Base-by-base conservation (phyloP, 306 rosid genomes). In the Casuarina cunninghamiana region DNA sequence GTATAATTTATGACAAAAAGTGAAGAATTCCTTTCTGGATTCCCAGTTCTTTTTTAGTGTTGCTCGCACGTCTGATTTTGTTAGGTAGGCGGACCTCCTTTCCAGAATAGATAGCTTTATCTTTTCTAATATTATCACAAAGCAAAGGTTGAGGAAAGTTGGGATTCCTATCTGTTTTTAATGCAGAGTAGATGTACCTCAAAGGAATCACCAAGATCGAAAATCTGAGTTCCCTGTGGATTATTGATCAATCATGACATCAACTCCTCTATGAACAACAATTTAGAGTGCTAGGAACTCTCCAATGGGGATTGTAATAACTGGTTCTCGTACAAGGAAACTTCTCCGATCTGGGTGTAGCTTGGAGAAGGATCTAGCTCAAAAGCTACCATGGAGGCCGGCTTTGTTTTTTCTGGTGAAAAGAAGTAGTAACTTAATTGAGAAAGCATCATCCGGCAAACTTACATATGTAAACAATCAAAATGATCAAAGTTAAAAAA, bases 31-130 rank as follows among this genome's bases (percentile, higher is more conserved):
- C 75, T 69, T 69, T 84, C 77, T 75, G 76, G 80, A 72, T 76
- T 82, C 79, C 73, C 32, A 26, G 65, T 54, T 71, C 58, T 75
- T 54, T 60, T 84, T 84, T 80, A 82, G 84, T 72, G 83, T 87
- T 81, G 74, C 76, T 65, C 65, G 76, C 88, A 84, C 69, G 44
- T 77, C 75, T 73, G 42, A 2, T 12, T 39, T 32, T 10, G 38
- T 78, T 69, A 75, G 77, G 58, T 73, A 41, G 6, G 44, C 74
- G 50, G 3, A 17, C 17, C 12, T 1, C 53, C 38, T 76, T 75
- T 81, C 63, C 83, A 79, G 78, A 79, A 2, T 21, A 6, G 6
- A 32, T 32, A 13, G 38, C 44, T 78, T 76, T 69, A 26, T 42
- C 61, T 10, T 11, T 57, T 53, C 69, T 57, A 69, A 8, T 53